Base-by-base conservation (phyloP, 495 filamentous ascomycete genomes). In the Aspergillus sparsus region DNA sequence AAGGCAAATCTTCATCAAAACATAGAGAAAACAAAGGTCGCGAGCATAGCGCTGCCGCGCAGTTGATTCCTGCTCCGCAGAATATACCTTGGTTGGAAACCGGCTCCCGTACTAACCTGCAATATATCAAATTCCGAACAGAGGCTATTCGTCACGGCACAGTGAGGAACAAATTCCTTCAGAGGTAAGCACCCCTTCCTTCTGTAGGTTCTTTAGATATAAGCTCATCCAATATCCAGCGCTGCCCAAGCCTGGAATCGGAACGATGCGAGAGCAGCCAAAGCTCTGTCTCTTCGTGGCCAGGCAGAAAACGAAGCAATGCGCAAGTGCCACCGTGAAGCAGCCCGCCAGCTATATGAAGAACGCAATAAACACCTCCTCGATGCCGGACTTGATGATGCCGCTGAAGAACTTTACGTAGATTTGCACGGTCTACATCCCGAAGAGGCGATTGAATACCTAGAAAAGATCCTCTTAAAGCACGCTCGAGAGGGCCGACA, bases 231-330 rank as follows among this genome's bases (percentile, higher is more conserved):
- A 27, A 27, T 33, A 21, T 49, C 32, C 55, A 96, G 92, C 68
- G 95, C 95, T 53, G 93, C 94, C n/a, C 93, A 97, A 80, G 95
- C 95, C n/a, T 99, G 95, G 95, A 97, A 98, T 70, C 89, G 95
- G 51, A 97, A 95, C 68, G 95, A 99, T 71, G 93, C 95, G 21
- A 87, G 95, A 62, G 93, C 94, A 13, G 95, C 95, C 33, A 98
- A 98, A 75, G 94, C 94, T 41, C 80, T 97, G 51, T 94, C 90
- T 61, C 83, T 97, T 49, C 89, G 96, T 12, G 95, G 95, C 31
- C 95, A 98, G 71, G 92, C 87, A 46, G 95, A 98, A 76, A 99
- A 99, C 63, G 89, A 95, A 58, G 84, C 92, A 2, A 99, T 99
- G 95, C 85, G 92, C 62, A 95, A 95, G 79, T 92, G 92, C 32